Evolutionary conservation across 495 filamentous ascomycete species (phyloP), one percentile per base, ranked within the genome.

Genomic region (Oleoguttula mirabilis): DNA sequence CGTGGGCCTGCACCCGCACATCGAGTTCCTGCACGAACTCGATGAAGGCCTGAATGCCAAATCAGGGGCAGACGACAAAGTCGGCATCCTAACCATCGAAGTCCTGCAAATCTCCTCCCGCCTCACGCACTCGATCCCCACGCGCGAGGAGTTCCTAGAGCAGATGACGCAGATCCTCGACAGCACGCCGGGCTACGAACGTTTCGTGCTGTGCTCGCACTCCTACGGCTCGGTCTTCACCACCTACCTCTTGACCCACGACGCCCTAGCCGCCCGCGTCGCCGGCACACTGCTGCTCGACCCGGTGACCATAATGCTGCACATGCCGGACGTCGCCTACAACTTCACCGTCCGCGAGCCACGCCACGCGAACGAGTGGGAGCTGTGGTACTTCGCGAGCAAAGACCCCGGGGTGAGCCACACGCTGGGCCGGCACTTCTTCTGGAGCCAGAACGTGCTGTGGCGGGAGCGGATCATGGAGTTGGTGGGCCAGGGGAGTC

Each of bases 41-140:
- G 45, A 51, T 17, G 30, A 25, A 19, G 50, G 39, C 2, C 30
- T 46, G 3, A 47, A 52, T 17, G 30, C 15, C n/a, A 22, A 52
- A 15, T 30, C 45, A 1, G 32, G 36, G 4, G 17, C 27, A 14
- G 39, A 56, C 17, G 50, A 32, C 20, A 24, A 57, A n/a, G 41
- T 60, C 34, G 58, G 58, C 24, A 51, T 60, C 28, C 43, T 60
- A 21, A 38, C 50, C 15, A 35, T 60, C 17, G 58, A 60, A 30
- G 19, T 56, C 10, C 42, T 58, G n/a, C 55, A 46, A 12, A 44
- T 56, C 10, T 55, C 55, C 17, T 52, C 43, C 3, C 55, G 58
- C 12, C 46, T 58, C 21, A 58, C 55, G 11, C 37, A 36, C 17
- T 22, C 45, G 6, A 44, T 60, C 2, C 54, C 49, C 15, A 42